Evolutionary conservation across 768 basidiomycete species (phyloP), one percentile per base, ranked within the genome.

Genomic region (Tephrocybe sp.): DNA sequence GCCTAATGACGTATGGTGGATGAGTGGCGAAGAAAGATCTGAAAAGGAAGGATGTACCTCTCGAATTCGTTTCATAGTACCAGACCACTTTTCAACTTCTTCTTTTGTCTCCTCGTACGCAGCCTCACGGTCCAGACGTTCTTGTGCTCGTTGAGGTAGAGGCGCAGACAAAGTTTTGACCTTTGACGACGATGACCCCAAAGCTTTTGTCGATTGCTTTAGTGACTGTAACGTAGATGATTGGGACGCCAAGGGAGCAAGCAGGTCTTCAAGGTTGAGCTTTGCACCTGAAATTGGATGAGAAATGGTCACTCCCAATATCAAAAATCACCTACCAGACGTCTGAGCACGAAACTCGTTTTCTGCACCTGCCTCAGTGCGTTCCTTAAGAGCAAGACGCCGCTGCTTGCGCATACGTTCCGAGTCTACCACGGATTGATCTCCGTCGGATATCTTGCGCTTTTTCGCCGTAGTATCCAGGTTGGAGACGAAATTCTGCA

Each of bases 71-170:
- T 89, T 90, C 87, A 98, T 96, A 3, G 92, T 90, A 5, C 82
- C 84, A 22, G 82, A 82, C 97, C 96, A 98, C 72, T 96, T 97
- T 56, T 89, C 83, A 2, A 96, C 87, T 66, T 98, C 95, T 55
- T 82, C 79, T 64, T 91, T 92, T 4, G 95, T 98, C 68, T 89
- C 80, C 60, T 94, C 93, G 64, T 96, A 97, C 0, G 96, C 96
- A 7, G 94, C 96, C 63, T 93, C 85, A 43, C 96, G 85, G 58
- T 97, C 92, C 0, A 98, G 72, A 39, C 89, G 85, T 54, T 97
- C 94, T 65, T 97, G 91, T 0, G 86, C 81, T 30, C 93, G 80
- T 17, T 86, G 84, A 8, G 92, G 92, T 0, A 99, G 72, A 0
- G 96, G 96, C 0, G 91, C 92, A 4, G 91, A 71, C 5, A 96